Evolutionary conservation across 2,329 filamentous ascomycete species (phyloP).

Genomic region (Alternaria alternata): DNA sequence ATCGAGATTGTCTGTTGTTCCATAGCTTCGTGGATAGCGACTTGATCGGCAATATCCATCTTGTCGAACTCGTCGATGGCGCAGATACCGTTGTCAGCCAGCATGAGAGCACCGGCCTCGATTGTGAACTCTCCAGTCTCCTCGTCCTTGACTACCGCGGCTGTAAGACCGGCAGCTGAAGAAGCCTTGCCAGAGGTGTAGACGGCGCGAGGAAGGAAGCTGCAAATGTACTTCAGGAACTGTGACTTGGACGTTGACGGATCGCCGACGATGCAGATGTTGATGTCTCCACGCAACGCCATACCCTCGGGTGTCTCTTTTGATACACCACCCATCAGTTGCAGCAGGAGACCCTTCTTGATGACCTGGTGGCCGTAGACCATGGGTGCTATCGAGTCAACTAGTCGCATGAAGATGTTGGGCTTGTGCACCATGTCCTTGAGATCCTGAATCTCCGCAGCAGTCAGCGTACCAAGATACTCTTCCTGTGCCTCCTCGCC

Average conservation of each 20-base stretch:
- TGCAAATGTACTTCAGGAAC: conserved; percentile 97
- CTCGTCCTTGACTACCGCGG: conserved; percentile 96
- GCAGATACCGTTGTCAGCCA: conserved; percentile 95
- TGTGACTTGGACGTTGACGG: conserved; percentile 97
- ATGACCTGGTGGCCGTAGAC: conserved; percentile 97
- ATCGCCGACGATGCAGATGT: conserved; percentile 97
- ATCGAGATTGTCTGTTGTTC: conserved; percentile 99
- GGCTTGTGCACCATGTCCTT: conserved; percentile 93
- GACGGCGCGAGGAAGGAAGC: conserved; percentile 92
- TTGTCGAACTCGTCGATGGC: conserved; percentile 99
- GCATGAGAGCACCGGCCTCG: conserved; percentile 96
- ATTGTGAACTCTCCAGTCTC: conserved; percentile 99
- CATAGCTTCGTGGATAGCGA: conserved; percentile 99
- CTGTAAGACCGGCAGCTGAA: conserved; percentile 95
- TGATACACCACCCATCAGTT: conserved; percentile 93
- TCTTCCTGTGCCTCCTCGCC: conserved; percentile 89
- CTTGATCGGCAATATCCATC: conserved; percentile 97
- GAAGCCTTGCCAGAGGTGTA: conserved; percentile 98
- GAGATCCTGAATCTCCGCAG: conserved; percentile 88
- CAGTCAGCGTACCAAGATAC: conserved; percentile 84
- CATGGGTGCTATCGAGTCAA: conserved; percentile 94
- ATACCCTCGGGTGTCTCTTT: conserved; percentile 94
- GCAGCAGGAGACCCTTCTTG: conserved; percentile 93
- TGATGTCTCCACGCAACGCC: conserved; percentile 95
- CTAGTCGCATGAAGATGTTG: conserved; percentile 91